Percentiles rank a stretch among this genome's conserved stretches.
Conservation (phyloP, 495 filamentous ascomycete genomes). For the Xylaria acuta region DNA sequence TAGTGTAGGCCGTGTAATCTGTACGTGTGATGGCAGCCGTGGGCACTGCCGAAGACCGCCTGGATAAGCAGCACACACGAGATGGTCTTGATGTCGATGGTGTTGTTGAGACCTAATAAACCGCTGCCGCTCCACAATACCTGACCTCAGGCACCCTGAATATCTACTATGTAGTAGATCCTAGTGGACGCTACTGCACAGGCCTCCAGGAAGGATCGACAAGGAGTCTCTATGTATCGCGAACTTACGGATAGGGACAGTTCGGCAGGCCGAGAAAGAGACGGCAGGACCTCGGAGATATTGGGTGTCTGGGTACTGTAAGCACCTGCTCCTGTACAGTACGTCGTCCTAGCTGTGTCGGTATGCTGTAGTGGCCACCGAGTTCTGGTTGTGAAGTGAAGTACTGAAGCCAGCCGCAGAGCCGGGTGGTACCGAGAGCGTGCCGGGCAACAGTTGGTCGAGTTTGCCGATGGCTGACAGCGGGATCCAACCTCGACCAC, state of each 20-base stretch:
- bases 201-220: constrained; percentile 14
- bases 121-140: constrained; percentile 7
- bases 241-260: constrained; percentile 8
- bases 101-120: not conserved
- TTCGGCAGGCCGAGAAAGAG: constrained; percentile 12
- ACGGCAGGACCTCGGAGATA: constrained; percentile 1
- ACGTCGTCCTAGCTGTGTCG: not conserved
- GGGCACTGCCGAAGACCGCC: not conserved
- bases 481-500: constrained; percentile 14
- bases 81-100: not conserved
- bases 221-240: constrained; percentile 8
- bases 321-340: not conserved
- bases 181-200: constrained; percentile 13
- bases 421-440: constrained; percentile 8
- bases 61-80: not conserved
- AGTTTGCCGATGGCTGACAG: constrained; percentile 18
- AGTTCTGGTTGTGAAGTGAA: not conserved
- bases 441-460: not conserved
- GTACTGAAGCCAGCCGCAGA: not conserved
- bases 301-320: not conserved
- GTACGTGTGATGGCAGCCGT: not conserved
- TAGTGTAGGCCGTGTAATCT: not conserved
- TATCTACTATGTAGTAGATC: constrained; percentile 10
- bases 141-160: not conserved
- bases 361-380: not conserved